Conservation (phyloP, 768 basidiomycete genomes). For the Mycena epipterygia region DNA sequence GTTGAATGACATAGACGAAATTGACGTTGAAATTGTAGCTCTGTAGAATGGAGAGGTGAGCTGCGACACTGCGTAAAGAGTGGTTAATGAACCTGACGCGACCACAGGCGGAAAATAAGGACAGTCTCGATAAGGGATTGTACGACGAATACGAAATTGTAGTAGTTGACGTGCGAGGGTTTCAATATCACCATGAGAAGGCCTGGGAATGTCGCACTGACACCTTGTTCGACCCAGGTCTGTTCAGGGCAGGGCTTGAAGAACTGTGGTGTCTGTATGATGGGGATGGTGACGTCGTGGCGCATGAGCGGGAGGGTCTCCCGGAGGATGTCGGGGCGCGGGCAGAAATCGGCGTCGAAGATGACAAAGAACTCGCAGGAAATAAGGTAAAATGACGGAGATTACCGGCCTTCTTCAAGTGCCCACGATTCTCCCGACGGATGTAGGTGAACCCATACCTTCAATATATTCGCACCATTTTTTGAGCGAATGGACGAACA, state of each 20-base stretch:
- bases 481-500: conserved; percentile 35
- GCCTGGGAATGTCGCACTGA: conserved; percentile 38
- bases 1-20: too few relatives aligned
- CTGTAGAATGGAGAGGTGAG: too few relatives aligned
- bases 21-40: too few relatives aligned
- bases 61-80: too few relatives aligned
- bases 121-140: too few relatives aligned
- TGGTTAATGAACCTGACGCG: too few relatives aligned
- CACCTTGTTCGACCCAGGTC: conserved; percentile 47
- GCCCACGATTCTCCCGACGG: conserved; percentile 41
- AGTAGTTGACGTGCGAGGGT: too few relatives aligned
- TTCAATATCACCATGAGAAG: too few relatives aligned
- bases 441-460: conserved; percentile 41
- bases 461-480: conserved; percentile 34
- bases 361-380: conserved; percentile 46
- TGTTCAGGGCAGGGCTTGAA: conserved; percentile 42
- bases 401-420: conserved; percentile 45
- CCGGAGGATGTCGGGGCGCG: conserved; percentile 42
- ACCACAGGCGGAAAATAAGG: too few relatives aligned
- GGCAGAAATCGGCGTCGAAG: conserved; percentile 48
- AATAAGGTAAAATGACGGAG: conserved; percentile 43
- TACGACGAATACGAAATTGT: too few relatives aligned
- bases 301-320: conserved; percentile 44
- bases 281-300: conserved; percentile 38
- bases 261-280: conserved; percentile 46